phyloP scores from a whole-genome alignment of 768 basidiomycete genomes.

The Mycena olivaceomarginata region DNA sequence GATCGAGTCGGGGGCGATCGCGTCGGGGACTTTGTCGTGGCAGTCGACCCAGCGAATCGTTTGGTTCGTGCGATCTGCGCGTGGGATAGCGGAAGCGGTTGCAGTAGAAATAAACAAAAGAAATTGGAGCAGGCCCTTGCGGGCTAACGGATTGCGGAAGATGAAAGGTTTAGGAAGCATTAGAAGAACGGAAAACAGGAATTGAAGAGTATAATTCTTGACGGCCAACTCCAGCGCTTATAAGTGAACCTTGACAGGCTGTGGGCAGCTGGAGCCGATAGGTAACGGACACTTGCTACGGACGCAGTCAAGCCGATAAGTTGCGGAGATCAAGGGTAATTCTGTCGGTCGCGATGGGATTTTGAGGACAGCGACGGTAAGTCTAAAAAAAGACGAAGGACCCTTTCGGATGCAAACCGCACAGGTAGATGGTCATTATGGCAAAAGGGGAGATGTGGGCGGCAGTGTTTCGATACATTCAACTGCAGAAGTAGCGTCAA shows the following conservation, averaged over 20 bases:
- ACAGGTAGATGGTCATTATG: background rate
- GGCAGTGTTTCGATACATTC: background rate
- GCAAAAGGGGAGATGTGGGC: background rate
- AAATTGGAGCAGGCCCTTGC: background rate
- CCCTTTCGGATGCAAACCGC: background rate
- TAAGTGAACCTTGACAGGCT: no score
- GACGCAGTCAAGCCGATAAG: background rate
- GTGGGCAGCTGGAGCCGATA: background rate
- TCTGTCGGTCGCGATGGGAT: background rate
- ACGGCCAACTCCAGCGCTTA: background rate
- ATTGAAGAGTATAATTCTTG: constrained; percentile 2
- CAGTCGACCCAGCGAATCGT: constrained; percentile 39
- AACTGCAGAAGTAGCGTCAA: background rate
- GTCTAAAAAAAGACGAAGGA: background rate
- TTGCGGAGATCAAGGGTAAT: background rate
- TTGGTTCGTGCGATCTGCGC: background rate
- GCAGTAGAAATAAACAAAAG: background rate
- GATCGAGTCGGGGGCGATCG: background rate
- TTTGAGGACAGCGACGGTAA: background rate
- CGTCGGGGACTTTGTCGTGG: constrained; percentile 16
- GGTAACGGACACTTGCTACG: no score
- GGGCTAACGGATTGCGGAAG: background rate
- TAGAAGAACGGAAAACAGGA: background rate
- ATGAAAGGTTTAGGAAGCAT: background rate
- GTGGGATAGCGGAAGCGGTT: background rate